Conservation (phyloP, 805 yeast species). For the Sungouiozyma intestinalis region DNA sequence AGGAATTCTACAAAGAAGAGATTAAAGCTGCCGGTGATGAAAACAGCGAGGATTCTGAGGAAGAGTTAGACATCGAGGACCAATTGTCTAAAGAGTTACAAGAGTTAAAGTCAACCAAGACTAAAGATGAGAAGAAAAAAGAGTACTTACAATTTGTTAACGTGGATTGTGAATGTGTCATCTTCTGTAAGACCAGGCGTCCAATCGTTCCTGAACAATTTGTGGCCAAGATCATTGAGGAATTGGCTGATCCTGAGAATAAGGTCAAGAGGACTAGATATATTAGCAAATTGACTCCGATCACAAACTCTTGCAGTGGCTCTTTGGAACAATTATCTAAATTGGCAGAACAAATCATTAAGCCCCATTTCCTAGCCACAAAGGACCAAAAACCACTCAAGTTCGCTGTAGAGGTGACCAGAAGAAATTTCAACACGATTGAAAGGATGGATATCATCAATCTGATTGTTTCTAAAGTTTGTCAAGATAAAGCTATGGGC, state of each 20-base stretch:
- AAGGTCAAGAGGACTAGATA: conserved; percentile 50
- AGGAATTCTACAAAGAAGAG: conserved; percentile 36
- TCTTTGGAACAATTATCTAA: conserved; percentile 55
- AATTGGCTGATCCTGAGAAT: conserved; percentile 37
- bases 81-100: conserved; percentile 62
- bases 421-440: conserved; percentile 67
- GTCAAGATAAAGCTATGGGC: conserved; percentile 43
- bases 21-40: conserved; percentile 15
- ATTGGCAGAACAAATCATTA: conserved; percentile 49
- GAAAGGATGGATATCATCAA: conserved; percentile 65
- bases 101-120: conserved; percentile 40
- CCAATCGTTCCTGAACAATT: conserved; percentile 74
- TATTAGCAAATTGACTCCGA: conserved; percentile 73
- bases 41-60: conserved; percentile 11
- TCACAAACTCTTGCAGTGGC: conserved; percentile 65
- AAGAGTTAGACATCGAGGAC: conserved; percentile 55
- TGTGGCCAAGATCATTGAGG: conserved; percentile 53
- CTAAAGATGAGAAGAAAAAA: conserved; percentile 31
- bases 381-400: conserved; percentile 26
- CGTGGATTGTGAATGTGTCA: conserved; percentile 70
- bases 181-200: conserved; percentile 68
- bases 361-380: conserved; percentile 53
- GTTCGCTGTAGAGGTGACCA: conserved; percentile 74
- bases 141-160: conserved; percentile 48
- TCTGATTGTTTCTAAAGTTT: conserved; percentile 61